Evolutionary conservation across 768 basidiomycete species (phyloP), one percentile per base, ranked within the genome.

Genomic region (Hortiboletus flavorubellus): DNA sequence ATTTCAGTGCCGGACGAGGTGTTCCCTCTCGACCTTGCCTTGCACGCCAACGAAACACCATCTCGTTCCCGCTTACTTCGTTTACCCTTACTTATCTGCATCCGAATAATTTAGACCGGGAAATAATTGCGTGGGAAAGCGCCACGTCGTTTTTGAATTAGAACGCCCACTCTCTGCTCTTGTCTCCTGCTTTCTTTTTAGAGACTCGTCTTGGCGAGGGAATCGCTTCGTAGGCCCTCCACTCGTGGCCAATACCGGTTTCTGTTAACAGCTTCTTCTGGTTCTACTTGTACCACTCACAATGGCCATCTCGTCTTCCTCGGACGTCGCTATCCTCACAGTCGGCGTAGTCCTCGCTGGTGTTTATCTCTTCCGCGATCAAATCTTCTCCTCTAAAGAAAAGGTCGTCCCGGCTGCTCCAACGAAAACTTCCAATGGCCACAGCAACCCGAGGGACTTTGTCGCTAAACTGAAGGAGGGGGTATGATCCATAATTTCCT

Each of bases 381-480:
- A 86, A 67, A 70, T 93, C 10, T 91, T 91, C 61, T 70, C 82
- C 54, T 75, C 85, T 8, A 85, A 87, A 60, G 80, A 83, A 21
- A 89, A 86, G 68, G 63, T 75, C 10, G 73, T 78, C 34, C 77
- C 84, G 0, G 55, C 77, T 29, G 60, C 78, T 29, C 69, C 80
- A 33, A 78, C 80, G 50, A 73, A 75, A 39, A 40, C 56, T 0
- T 68, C 76, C 38, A 87, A 87, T 76, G 89, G 85, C 46, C 82
- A 81, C 54, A 88, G 85, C 2, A 93, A 97, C 66, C 93, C 94
- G n/a, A 78, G 95, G 42, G 93, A 98, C 71, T 97, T 97, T 68
- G 81, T 97, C 40, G 83, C 85, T 12, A 95, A 95, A 77, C 94
- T 98, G 93, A 90, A 93, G 75, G 85, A 88, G 57, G 86, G 84